Base-by-base conservation (phyloP, 345 rosid species). In the Leavenworthia alabamica region DNA sequence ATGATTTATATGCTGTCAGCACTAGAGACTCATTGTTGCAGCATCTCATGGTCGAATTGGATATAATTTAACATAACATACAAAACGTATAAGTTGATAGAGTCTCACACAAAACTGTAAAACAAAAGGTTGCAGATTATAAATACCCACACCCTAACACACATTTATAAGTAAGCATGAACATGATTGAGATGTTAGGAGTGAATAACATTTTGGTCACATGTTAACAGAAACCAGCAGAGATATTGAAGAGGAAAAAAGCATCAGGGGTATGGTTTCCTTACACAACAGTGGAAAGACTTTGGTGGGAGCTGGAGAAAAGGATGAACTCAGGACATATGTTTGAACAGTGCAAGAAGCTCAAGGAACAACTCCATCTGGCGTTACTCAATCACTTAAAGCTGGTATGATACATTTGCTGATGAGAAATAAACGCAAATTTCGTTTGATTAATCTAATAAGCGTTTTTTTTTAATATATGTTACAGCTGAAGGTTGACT, bases 241-340 rank as follows among this genome's bases (percentile, higher is more conserved):
- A 83, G 58, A 71, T 92, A 54, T 52, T 83, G 53, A 79, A 82
- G 45, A 79, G 95, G 68, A 89, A 93, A 72, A 81, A 74, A 59
- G 86, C 88, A 12, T 80, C 78, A 44, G 81, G 90, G 10, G 80
- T 70, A 31, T 87, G 97, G 96, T 89, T 93, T 64, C 96, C 97
- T 7, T 93, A 89, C 67, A 77, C 87, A 48, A 63, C 83, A 17
- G 66, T 87, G 31, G 94, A 93, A 63, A 73, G 78, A 7, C 70
- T 93, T 1, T 93, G 97, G 96, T 81, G 81, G 80, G 86, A 79
- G 43, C 83, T 93, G 4, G 97, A 84, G 75, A 79, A 64, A 60
- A 59, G 71, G 48, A 79, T 79, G 63, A 79, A 53, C 52, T 72
- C 70, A 8, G 91, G 88, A 8, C 81, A 78, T 56, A 82, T 80